Evolutionary conservation across 2,329 filamentous ascomycete genomes (phyloP), one percentile per base, ranked within the genome.

Genomic region (Knufia fluminis): DNA sequence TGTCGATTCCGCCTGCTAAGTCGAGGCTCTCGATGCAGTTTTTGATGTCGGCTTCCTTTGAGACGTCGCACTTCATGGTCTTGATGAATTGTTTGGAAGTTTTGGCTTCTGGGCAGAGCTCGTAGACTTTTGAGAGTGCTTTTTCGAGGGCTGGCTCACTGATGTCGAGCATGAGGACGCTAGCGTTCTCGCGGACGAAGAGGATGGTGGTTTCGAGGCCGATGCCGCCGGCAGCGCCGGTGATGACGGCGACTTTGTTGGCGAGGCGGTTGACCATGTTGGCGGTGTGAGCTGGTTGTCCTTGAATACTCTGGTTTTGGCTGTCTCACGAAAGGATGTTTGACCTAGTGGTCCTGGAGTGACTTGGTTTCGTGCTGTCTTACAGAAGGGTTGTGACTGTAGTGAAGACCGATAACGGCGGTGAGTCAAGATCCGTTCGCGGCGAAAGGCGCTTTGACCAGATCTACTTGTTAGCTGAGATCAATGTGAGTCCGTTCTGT

Each of bases 201-300:
- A 95, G 84, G 59, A 96, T 90, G 49, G 79, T 79, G 1, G 90
- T 95, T 72, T 96, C 89, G 43, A 96, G 84, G 57, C 90, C 90
- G 62, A 96, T 96, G 62, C 90, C 90, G 62, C 90, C 90, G 62
- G 19, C 31, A 10, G 56, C 58, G 28, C 58, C 58, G 26, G 58
- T 60, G 19, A 60, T 59, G 48, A 58, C 73, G 64, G 77, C 78
- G 68, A 81, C 83, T 68, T 83, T 84, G 65, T 78, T 78, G 55
- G 77, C 71, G 48, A 84, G 72, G 60, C 79, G 76, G 57, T 64
- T 64, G 58, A 56, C 38, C 46, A 49, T 49, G n/a, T n/a, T 48
- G 33, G 23, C 36, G 26, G 26, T 28, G 6, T 28, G 26, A 6
- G 35, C 17, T 33, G 40, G n/a, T 36, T 36, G 22, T 24, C 24